Evolutionary conservation across 495 filamentous ascomycete species (phyloP), one percentile per base, ranked within the genome.

Genomic region (Letharia lupina): DNA sequence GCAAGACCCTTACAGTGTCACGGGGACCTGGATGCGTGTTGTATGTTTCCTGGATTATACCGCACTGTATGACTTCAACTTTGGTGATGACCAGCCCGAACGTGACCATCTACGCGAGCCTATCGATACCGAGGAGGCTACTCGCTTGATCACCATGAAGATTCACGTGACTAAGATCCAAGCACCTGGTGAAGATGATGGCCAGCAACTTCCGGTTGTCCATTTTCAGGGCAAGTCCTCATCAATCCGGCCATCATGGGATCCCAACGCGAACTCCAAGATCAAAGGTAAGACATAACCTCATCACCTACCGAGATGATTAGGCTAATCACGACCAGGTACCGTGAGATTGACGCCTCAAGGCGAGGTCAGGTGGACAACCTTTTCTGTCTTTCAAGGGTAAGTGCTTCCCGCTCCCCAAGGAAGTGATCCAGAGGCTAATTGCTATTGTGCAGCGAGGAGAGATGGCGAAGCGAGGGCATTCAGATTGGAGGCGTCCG

Each of bases 341-440:
- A 76, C 74, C 11, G 85, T 84, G 6, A 74, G 80, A 23, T 70
- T 84, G 61, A 89, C 86, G 8, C 79, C 76, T 10, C 79, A 87
- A 64, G 85, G 85, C 16, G 86, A 89, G 67, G 82, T 89, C 20
- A 77, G 85, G 39, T 89, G 87, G 87, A 88, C 84, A 10, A 83
- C 82, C 0, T 82, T 81, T 62, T 86, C 84, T 4, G 78, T 88
- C 28, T 87, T 86, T 63, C 72, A 80, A 60, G 85, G 64, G 64
- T 66, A 52, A 62, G 59, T 54, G 3, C 20, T 37, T 28, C 4
- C 18, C 20, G 28, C 7, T n/a, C 1, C n/a, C 33, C 28, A 39
- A n/a, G 80, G 0, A 65, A 66, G 54, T 48, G 45, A 23, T 40
- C 13, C 15, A 5, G 35, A 41, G 39, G 68, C 52, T 60, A 15